phyloP scores from a whole-genome alignment of 1,139 yeast species.

The Candida dubliniensis region DNA sequence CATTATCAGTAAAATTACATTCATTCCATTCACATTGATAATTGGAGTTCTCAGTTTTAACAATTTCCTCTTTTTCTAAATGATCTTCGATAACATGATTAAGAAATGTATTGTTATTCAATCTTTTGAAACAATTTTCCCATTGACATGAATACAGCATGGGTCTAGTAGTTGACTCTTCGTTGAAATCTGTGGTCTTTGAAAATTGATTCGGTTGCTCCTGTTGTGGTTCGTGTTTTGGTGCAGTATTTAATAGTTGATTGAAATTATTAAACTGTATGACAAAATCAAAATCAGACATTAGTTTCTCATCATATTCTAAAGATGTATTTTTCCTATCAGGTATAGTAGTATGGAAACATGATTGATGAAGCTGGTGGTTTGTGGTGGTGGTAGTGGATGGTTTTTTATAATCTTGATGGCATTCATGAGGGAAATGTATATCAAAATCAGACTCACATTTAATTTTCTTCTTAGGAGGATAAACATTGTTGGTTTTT shows the following conservation, averaged over 20 bases:
- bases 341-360: slow-evolving; percentile 47
- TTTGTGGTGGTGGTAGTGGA: slow-evolving; percentile 8
- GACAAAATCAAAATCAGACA: slow-evolving; percentile 44
- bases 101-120: slow-evolving; percentile 47
- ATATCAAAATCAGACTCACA: slow-evolving; percentile 16
- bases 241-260: slow-evolving; percentile 16
- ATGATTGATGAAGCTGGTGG: slow-evolving; percentile 44
- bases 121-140: slow-evolving; percentile 50
- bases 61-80: slow-evolving; percentile 31
- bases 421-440: slow-evolving; percentile 42
- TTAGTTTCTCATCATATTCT: slow-evolving; percentile 16
- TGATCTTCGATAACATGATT: slow-evolving; percentile 62
- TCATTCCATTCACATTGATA: slow-evolving; percentile 72
- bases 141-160: slow-evolving; percentile 46
- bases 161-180: not conserved
- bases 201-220: not conserved
- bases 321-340: slow-evolving; percentile 6
- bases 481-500: not conserved
- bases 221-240: not conserved
- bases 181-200: not conserved
- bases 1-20: slow-evolving; percentile 57
- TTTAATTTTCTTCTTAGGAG: slow-evolving; percentile 11
- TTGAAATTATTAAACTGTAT: slow-evolving; percentile 43
- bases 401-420: slow-evolving; percentile 18
- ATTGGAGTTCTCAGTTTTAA: slow-evolving; percentile 1